A percentile compares a stretch with the other conserved stretches of the same genome.
Evolutionary conservation across 768 basidiomycete genomes (phyloP).

Genomic region (Rhodocollybia butyracea): DNA sequence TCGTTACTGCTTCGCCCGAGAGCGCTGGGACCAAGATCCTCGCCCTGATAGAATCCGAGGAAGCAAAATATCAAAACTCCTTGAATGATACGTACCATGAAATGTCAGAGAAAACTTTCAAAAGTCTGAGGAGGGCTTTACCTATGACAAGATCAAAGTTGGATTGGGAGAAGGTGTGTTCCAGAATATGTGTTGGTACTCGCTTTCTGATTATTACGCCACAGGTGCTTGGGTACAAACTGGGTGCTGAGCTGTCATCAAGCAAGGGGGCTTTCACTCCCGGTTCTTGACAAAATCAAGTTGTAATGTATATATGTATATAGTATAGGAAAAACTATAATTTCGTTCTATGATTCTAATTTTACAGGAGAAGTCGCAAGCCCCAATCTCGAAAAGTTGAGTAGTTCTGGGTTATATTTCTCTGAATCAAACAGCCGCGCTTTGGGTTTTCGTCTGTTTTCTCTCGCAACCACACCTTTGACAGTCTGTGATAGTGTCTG

Average conservation of each 20-base stretch:
- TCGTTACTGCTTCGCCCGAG: slow-evolving; percentile 47
- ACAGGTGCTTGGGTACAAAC: slow-evolving; percentile 60
- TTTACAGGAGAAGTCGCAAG: no score
- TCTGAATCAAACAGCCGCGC: not conserved
- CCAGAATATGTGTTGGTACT: not conserved
- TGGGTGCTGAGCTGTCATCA: slow-evolving; percentile 72
- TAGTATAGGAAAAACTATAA: not conserved
- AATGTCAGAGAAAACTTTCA: slow-evolving; percentile 93
- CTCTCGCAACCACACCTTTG: not conserved
- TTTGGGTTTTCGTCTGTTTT: not conserved
- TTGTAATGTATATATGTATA: not conserved
- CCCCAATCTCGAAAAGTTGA: not conserved
- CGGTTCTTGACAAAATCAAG: slow-evolving; percentile 17
- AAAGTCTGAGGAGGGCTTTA: slow-evolving; percentile 82
- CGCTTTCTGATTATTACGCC: not conserved
- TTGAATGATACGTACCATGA: slow-evolving; percentile 82
- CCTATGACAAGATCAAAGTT: slow-evolving; percentile 92
- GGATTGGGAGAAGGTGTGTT: slow-evolving; percentile 88
- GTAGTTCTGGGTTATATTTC: not conserved
- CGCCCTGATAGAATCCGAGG: slow-evolving; percentile 78
- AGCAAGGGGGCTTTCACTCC: slow-evolving; percentile 52
- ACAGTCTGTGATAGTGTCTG: not conserved
- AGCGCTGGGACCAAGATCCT: slow-evolving; percentile 68
- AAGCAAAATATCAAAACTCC: slow-evolving; percentile 73
- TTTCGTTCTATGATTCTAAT: not conserved